Evolutionary conservation across 2,329 filamentous ascomycete genomes (phyloP).

Genomic region (Lachnellula occidentalis): DNA sequence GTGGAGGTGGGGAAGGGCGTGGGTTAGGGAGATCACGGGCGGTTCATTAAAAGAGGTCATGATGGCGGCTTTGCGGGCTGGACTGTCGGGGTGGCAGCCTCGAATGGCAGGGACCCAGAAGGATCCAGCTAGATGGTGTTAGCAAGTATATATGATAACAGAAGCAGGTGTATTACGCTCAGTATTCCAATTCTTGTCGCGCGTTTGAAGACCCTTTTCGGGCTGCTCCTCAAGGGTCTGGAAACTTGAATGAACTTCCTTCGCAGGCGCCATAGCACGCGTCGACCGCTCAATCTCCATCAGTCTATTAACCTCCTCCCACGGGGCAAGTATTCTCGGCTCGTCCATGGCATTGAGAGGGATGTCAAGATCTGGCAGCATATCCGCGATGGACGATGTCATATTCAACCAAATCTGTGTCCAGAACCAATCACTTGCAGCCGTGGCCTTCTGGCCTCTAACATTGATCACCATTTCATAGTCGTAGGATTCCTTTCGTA

Average conservation of each 20-base stretch:
- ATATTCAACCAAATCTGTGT: slow-evolving; percentile 35
- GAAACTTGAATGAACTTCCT: slow-evolving; percentile 44
- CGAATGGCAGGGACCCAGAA: slow-evolving; percentile 53
- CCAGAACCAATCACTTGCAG: slow-evolving; percentile 35
- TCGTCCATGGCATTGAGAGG: slow-evolving; percentile 61
- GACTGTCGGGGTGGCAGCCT: slow-evolving; percentile 57
- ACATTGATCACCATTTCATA: slow-evolving; percentile 56
- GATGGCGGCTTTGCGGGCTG: slow-evolving; percentile 44
- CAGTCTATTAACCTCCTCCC: slow-evolving; percentile 45
- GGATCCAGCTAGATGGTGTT: slow-evolving; percentile 4
- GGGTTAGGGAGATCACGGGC: slow-evolving; percentile 44
- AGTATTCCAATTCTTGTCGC: slow-evolving; percentile 33
- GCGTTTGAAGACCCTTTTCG: slow-evolving; percentile 11
- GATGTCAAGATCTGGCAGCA: slow-evolving; percentile 59
- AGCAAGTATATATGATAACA: slow-evolving; percentile 38
- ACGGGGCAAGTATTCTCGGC: slow-evolving; percentile 53
- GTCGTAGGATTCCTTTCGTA: slow-evolving; percentile 43
- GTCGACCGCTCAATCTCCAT: slow-evolving; percentile 40
- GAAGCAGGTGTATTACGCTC: slow-evolving; percentile 21
- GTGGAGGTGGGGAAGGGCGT: slow-evolving; percentile 34
- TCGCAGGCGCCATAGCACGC: slow-evolving; percentile 50
- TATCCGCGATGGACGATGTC: slow-evolving; percentile 38
- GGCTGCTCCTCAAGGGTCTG: slow-evolving; percentile 36
- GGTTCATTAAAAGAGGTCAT: slow-evolving; percentile 39
- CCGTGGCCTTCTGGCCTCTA: slow-evolving; percentile 45